Evolutionary conservation across 2,329 filamentous ascomycete genomes (phyloP), one percentile per base, ranked within the genome.

Genomic region (Hortaea sp.): DNA sequence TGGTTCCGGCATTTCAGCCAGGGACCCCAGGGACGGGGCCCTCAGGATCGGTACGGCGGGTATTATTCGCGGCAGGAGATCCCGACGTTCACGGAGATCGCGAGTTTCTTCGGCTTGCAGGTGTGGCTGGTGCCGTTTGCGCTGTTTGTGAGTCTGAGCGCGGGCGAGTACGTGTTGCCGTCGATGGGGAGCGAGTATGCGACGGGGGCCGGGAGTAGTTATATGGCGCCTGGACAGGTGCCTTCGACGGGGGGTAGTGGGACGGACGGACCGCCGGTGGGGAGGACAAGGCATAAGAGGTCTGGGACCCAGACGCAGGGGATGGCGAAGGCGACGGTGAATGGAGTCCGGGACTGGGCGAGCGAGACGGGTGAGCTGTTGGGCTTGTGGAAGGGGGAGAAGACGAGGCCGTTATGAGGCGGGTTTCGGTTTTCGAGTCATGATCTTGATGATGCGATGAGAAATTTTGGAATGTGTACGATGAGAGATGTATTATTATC

Each of bases 101-200:
- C 92, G 0, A 90, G 87, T 0, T 98, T 92, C 68, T 98, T 98
- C 62, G 92, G 92, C 0, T 73, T 98, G 2, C 95, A 89, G 59
- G 89, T 98, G 0, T 98, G 92, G 92, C 75, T 98, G 1, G 86
- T 97, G 0, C 92, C 92, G 0, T 98, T 98, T 63, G 82, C 89
- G 11, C 75, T 98, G 10, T 98, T 98, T 62, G 90, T 98, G 43
- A 94, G 86, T 59, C 69, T 98, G 38, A 94, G 87, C 12, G 92
- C 92, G 0, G 88, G 88, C 45, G 92, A 98, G 62, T 97, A 97
- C 62, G 87, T 97, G 3, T 70, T 98, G 43, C 92, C 92, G 0
- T 94, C 83, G 6, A 95, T 95, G 77, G 87, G 88, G 9, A 87
- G 79, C 41, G 84, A 88, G 53, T 81, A 81, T 61, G 77, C 76